Percentiles rank a stretch among this genome's conserved stretches.
phyloP scores from a whole-genome alignment of 2,329 filamentous ascomycete species.

The Volutella citrinella region DNA sequence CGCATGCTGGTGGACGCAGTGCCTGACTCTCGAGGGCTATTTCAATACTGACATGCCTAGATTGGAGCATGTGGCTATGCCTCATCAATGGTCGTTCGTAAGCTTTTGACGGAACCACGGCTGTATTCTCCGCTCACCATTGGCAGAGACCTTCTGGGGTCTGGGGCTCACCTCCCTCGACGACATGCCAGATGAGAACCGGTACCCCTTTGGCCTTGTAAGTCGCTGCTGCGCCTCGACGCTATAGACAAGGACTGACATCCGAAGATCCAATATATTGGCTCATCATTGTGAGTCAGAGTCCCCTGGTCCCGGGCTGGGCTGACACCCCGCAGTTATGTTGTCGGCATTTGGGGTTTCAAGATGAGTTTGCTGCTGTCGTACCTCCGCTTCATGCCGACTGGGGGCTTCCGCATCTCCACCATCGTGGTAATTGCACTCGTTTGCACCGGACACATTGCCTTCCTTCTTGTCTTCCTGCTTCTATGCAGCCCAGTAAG shows the following conservation, averaged over 20 bases:
- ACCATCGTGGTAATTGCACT: conserved; percentile 30
- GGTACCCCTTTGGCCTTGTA: conserved; percentile 36
- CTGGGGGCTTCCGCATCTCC: conserved; percentile 29
- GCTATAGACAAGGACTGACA: too few relatives aligned
- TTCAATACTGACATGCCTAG: conserved; percentile 14
- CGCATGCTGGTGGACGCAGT: not conserved
- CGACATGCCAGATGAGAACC: conserved; percentile 36
- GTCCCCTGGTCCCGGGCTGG: conserved; percentile 3
- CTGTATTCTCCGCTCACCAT: not conserved
- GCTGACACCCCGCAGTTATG: conserved; percentile 27
- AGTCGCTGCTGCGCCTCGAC: too few relatives aligned
- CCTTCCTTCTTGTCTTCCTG: conserved; percentile 31
- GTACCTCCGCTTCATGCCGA: conserved; percentile 43
- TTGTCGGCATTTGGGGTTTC: conserved; percentile 39
- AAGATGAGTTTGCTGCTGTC: conserved; percentile 42
- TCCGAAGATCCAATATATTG: not conserved
- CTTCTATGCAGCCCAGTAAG: conserved; percentile 32
- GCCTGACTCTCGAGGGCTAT: too few relatives aligned
- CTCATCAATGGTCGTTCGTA: conserved; percentile 34
- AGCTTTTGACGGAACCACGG: conserved; percentile 9
- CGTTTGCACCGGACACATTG: conserved; percentile 35
- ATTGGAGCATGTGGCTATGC: conserved; percentile 33
- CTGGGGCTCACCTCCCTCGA: conserved; percentile 33
- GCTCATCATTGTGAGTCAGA: conserved; percentile 6
- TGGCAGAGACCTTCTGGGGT: conserved; percentile 41